A percentile compares a stretch with the other conserved stretches of the same genome.
Conservation (phyloP, 2,329 filamentous ascomycete genomes). For the Talaromyces albobiverticillius region DNA sequence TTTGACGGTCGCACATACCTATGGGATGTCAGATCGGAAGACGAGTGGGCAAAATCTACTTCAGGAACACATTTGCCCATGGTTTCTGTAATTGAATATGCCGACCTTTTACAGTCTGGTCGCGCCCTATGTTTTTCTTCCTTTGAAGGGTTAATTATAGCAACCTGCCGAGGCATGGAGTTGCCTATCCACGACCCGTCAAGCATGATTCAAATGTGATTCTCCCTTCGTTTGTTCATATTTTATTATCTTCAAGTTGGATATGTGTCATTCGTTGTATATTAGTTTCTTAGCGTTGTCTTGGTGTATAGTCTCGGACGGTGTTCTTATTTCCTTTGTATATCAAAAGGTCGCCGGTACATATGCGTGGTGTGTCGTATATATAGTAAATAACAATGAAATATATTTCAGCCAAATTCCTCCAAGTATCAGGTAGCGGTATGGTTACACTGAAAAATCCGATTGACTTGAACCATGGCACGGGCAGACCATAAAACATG, state of each 20-base stretch:
- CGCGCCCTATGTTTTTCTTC: constrained; percentile 18
- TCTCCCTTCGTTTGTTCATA: not conserved
- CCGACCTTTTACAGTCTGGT: constrained; percentile 22
- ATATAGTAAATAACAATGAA: not conserved
- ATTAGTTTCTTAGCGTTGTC: not conserved
- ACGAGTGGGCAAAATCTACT: constrained; percentile 8
- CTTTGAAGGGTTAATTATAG: constrained; percentile 24
- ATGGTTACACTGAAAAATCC: not conserved
- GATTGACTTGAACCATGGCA: not conserved
- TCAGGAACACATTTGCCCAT: constrained; percentile 16
- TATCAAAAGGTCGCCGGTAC: not conserved
- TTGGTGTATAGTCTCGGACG: not conserved
- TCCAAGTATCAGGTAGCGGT: too few relatives aligned
- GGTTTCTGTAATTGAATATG: constrained; percentile 27
- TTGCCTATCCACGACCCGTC: constrained; percentile 5
- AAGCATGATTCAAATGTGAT: constrained; percentile 5
- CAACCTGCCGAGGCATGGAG: constrained; percentile 24
- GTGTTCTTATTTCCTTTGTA: not conserved
- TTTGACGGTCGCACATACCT: constrained; percentile 27
- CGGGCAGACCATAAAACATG: too few relatives aligned
- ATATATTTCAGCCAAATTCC: too few relatives aligned
- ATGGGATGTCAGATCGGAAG: constrained; percentile 22
- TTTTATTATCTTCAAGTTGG: not conserved
- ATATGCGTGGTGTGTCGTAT: not conserved
- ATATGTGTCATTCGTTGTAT: constrained; percentile 5